Conservation (phyloP, 2,329 filamentous ascomycete species). For the Diaporthe vaccinii region DNA sequence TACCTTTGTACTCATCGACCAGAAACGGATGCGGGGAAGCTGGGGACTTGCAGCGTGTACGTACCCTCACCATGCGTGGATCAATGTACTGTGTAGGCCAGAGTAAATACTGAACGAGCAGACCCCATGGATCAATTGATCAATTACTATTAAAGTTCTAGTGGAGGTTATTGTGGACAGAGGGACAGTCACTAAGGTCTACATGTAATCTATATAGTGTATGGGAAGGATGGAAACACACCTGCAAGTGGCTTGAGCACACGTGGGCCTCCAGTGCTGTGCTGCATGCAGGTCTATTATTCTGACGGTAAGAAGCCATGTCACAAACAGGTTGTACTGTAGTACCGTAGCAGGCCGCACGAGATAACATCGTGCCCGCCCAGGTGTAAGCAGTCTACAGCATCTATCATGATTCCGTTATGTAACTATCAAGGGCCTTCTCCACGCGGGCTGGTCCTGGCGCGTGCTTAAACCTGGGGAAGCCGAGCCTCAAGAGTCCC, state of each 20-base stretch:
- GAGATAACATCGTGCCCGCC: background rate
- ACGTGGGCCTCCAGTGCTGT: background rate
- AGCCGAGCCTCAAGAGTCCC: slow-evolving; percentile 20
- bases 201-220: background rate
- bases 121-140: background rate
- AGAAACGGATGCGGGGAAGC: slow-evolving; percentile 14
- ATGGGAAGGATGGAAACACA: background rate
- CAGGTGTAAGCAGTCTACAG: background rate
- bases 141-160: background rate
- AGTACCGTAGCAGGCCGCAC: background rate
- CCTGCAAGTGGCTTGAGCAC: background rate
- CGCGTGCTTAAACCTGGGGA: slow-evolving; percentile 33
- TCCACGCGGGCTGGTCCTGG: slow-evolving; percentile 15
- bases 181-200: background rate
- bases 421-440: slow-evolving; percentile 19
- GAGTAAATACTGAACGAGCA: background rate
- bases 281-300: background rate
- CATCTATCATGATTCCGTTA: slow-evolving; percentile 25
- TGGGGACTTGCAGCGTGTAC: background rate
- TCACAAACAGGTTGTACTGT: background rate
- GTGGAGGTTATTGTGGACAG: background rate
- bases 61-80: too few species aligned
- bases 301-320: background rate
- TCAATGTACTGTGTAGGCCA: background rate
- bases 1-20: background rate